These are phyloP conservation scores for Tuber umbilicatum DNA, from an alignment of 495 filamentous ascomycete genomes.

Conservation along the genomic window DNA sequence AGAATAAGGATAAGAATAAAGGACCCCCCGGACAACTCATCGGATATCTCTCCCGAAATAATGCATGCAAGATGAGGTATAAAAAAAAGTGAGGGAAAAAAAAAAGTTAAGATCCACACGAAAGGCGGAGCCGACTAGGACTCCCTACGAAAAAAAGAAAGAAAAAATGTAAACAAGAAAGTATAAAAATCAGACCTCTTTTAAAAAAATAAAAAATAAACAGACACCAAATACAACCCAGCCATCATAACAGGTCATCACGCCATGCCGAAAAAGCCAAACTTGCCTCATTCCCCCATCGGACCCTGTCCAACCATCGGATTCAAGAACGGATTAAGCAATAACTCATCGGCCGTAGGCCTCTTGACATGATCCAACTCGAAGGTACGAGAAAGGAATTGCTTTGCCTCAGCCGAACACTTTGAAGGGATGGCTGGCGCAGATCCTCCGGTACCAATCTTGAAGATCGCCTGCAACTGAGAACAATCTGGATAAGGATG, in stretches of 20 bases:
- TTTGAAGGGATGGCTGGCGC: conserved; percentile 83
- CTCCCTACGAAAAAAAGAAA: conserved; percentile 9
- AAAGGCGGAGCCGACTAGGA: background rate
- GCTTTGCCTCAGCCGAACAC: conserved; percentile 75
- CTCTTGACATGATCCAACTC: conserved; percentile 88
- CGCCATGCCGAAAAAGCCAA: conserved; percentile 9
- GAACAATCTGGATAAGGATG: conserved; percentile 97
- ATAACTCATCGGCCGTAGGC: conserved; percentile 82
- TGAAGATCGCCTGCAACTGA: conserved; percentile 96
- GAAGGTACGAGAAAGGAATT: conserved; percentile 83
- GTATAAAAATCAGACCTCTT: conserved; percentile 17
- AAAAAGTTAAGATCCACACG: conserved; percentile 1
- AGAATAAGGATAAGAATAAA: background rate
- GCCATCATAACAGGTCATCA: conserved; percentile 31
- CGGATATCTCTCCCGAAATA: background rate
- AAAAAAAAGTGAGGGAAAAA: background rate
- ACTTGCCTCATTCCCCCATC: conserved; percentile 12
- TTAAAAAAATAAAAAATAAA: conserved; percentile 15
- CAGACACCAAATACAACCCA: conserved; percentile 20
- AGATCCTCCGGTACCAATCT: conserved; percentile 82
- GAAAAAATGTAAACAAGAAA: conserved; percentile 18
- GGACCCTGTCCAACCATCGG: conserved; percentile 48
- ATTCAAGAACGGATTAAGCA: conserved; percentile 71
- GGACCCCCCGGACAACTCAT: background rate
- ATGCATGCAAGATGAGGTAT: conserved; percentile 2